phyloP scores from a whole-genome alignment of 108 stramenopile species.

The Cyclostephanos tholiformis region DNA sequence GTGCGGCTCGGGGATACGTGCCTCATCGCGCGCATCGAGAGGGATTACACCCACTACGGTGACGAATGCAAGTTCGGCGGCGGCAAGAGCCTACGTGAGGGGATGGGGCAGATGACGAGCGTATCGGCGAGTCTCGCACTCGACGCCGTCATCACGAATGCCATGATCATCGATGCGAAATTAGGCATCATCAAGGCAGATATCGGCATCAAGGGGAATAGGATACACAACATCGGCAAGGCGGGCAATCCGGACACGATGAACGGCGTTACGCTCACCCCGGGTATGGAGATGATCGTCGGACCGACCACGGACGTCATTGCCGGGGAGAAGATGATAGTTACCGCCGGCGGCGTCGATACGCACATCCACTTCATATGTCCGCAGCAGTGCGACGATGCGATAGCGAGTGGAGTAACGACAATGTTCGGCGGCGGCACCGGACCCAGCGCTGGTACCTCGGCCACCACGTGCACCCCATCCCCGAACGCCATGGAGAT shows the following conservation, averaged over 20 bases:
- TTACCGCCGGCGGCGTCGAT: constrained; percentile 97
- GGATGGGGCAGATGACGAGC: constrained; percentile 95
- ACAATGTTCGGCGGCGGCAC: constrained; percentile 97
- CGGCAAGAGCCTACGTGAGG: constrained; percentile 96
- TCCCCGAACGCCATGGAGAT: constrained; percentile 91
- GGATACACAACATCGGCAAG: constrained; percentile 96
- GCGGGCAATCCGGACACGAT: constrained; percentile 98
- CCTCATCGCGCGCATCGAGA: constrained; percentile 82
- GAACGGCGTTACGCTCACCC: constrained; percentile 84
- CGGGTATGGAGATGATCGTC: constrained; percentile 74
- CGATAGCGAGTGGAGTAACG: constrained; percentile 91
- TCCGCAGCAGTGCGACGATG: constrained; percentile 95
- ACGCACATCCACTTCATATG: constrained; percentile 98
- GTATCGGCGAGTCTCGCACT: constrained; percentile 67
- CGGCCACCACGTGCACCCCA: constrained; percentile 97
- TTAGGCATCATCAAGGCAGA: constrained; percentile 92
- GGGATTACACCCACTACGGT: constrained; percentile 80
- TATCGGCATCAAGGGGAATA: constrained; percentile 90
- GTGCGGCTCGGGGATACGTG: constrained; percentile 91
- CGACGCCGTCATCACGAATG: constrained; percentile 97
- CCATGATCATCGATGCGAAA: constrained; percentile 90
- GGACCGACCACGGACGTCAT: constrained; percentile 97
- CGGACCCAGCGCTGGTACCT: constrained; percentile 93
- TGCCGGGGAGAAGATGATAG: constrained; percentile 95
- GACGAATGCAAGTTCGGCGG: constrained; percentile 99